phyloP scores from a whole-genome alignment of 148 eudicot species.

The Pouteria glomerata region DNA sequence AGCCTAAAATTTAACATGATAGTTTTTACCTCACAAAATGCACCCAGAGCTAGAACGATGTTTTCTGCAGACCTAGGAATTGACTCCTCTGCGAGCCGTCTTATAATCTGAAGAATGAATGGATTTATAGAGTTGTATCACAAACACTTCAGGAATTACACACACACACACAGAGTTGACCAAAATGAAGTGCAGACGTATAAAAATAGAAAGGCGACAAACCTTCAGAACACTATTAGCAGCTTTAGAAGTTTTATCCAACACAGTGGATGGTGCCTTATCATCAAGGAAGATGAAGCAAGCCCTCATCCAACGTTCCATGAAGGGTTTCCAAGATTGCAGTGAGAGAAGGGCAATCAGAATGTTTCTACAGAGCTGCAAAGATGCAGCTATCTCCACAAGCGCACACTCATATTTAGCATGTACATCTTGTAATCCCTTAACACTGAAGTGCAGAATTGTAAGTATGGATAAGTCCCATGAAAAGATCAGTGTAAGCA shows the following conservation, averaged over 20 bases:
- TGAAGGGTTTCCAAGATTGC: conserved; percentile 89
- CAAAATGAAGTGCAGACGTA: not conserved
- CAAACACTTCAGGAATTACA: not conserved
- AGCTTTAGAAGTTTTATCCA: conserved; percentile 64
- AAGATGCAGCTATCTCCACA: conserved; percentile 61
- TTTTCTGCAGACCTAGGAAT: conserved; percentile 92
- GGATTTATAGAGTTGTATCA: not conserved
- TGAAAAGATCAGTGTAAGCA: conserved; percentile 1
- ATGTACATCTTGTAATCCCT: conserved; percentile 56
- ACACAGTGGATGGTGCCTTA: conserved; percentile 34
- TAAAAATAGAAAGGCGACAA: conserved; percentile 7
- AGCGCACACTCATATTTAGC: conserved; percentile 44
- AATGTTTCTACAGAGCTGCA: conserved; percentile 73
- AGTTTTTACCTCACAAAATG: conserved; percentile 64
- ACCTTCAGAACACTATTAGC: conserved; percentile 80
- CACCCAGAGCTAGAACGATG: conserved; percentile 79
- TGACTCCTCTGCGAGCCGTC: conserved; percentile 62
- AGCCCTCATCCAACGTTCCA: conserved; percentile 70
- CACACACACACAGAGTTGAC: not conserved
- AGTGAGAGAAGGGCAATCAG: conserved; percentile 64
- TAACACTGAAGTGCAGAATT: conserved; percentile 24
- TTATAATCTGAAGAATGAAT: conserved; percentile 44
- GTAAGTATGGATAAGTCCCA: conserved; percentile 9
- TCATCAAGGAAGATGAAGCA: conserved; percentile 38
- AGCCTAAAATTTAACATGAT: not conserved